These are phyloP conservation scores for Aspergillus panamensis DNA, from an alignment of 495 filamentous ascomycete species.

Conservation along the genomic window DNA sequence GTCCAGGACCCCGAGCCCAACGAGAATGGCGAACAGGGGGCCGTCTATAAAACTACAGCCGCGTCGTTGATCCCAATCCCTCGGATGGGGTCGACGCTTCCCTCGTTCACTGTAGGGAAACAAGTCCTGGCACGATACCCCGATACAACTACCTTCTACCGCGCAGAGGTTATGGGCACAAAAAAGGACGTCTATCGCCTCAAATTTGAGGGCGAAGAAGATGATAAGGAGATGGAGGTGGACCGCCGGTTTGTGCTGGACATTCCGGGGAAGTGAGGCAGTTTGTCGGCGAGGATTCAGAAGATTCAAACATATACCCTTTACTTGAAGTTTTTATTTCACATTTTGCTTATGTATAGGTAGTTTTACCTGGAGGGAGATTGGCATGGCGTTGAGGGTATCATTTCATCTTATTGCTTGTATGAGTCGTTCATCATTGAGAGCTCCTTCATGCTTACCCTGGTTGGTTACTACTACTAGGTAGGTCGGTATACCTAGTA, in stretches of 20 bases:
- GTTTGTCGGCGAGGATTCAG: neutral
- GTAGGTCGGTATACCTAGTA: no score
- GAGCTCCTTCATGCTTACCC: no score
- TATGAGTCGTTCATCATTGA: no score
- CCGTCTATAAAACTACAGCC: slow-evolving; percentile 75
- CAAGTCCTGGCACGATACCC: slow-evolving; percentile 81
- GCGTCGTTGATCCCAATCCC: slow-evolving; percentile 83
- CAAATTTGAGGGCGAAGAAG: slow-evolving; percentile 84
- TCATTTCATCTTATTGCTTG: no score
- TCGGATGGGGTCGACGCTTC: slow-evolving; percentile 50
- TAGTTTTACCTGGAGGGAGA: neutral
- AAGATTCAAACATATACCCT: slow-evolving; percentile 5
- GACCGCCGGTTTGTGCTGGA: slow-evolving; percentile 78
- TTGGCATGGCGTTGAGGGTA: neutral
- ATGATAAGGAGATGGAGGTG: slow-evolving; percentile 75
- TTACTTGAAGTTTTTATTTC: slow-evolving; percentile 2
- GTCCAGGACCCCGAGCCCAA: slow-evolving; percentile 93
- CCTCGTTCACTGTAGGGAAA: slow-evolving; percentile 72
- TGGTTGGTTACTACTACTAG: no score
- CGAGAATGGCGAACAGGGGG: slow-evolving; percentile 64
- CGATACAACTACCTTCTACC: slow-evolving; percentile 95
- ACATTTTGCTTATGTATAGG: neutral
- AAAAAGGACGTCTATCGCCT: slow-evolving; percentile 63
- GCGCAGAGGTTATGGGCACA: slow-evolving; percentile 80
- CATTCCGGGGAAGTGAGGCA: slow-evolving; percentile 49